Evolutionary conservation across 495 filamentous ascomycete species (phyloP), one percentile per base, ranked within the genome.

Genomic region (Hyaloscypha bicolor): DNA sequence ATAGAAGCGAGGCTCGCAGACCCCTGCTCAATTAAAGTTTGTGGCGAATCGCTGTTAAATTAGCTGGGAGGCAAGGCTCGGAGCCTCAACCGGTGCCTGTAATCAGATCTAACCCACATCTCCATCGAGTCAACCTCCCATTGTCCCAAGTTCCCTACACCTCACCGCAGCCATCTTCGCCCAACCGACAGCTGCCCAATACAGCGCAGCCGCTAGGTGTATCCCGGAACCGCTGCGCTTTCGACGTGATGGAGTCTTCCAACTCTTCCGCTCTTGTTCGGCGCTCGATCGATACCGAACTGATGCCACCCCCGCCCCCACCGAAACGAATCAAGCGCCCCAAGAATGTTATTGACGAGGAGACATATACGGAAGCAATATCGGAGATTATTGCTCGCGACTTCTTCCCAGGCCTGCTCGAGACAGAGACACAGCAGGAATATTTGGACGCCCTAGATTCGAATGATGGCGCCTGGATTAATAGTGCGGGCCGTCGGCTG

Each of bases 301-400:
- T 98, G 56, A 98, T 98, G 96, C 53, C 53, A 31, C 53, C 53
- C 6, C 90, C 93, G 0, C 94, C 94, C 6, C 88, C 90, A 1
- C 85, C 91, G 29, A 98, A 97, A 75, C 88, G 93, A 57, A 97
- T 97, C 72, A 97, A 97, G 78, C 88, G 95, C 33, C 95, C 95
- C 4, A 84, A 91, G 66, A 94, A 88, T 58, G 89, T 97, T 45
- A 85, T 99, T 30, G 93, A 97, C 77, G 95, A 99, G 82, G 95
- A 99, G 71, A 87, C 88, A 70, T 99, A 99, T 80, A 94, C 93
- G 30, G 87, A 91, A 63, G 91, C 91, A 9, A 80, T 99, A 31
- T 96, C 94, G 2, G 90, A 97, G 59, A 98, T 99, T 71, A 97
- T 98, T 62, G 91, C 92, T 33, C 91, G 96, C 48, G 96, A 99